A percentile compares a stretch with the other conserved stretches of the same genome.
Conservation (phyloP, 176 grass and related monocot genomes). For the Triticum aestivum region IWGSC_CS_RefSeq_v2.1 NC_057798.1:670212079-670212578, state of each 20-base stretch:
- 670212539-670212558: slow-evolving; percentile 23
- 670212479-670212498: neutral
- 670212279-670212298: neutral
- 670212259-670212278: slow-evolving; percentile 26
- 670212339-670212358: slow-evolving; percentile 23
- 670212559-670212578: slow-evolving; percentile 23
- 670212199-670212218: slow-evolving; percentile 94
- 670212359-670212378: slow-evolving; percentile 39
- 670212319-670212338: slow-evolving; percentile 33
- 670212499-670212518: neutral
- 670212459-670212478: slow-evolving; percentile 32
- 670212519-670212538: slow-evolving; percentile 68
- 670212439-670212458: slow-evolving; percentile 35
- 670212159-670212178: slow-evolving; percentile 91
- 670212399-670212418: neutral
- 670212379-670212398: slow-evolving; percentile 53
- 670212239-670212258: neutral
- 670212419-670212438: slow-evolving; percentile 34
- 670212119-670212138: slow-evolving; percentile 13
- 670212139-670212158: slow-evolving; percentile 91
- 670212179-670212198: slow-evolving; percentile 99
- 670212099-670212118: neutral
- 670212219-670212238: slow-evolving; percentile 13
- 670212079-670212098: neutral
- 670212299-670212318: neutral